phyloP scores from a whole-genome alignment of 2,329 filamentous ascomycete genomes.

The Sarocladium oryzae region DNA sequence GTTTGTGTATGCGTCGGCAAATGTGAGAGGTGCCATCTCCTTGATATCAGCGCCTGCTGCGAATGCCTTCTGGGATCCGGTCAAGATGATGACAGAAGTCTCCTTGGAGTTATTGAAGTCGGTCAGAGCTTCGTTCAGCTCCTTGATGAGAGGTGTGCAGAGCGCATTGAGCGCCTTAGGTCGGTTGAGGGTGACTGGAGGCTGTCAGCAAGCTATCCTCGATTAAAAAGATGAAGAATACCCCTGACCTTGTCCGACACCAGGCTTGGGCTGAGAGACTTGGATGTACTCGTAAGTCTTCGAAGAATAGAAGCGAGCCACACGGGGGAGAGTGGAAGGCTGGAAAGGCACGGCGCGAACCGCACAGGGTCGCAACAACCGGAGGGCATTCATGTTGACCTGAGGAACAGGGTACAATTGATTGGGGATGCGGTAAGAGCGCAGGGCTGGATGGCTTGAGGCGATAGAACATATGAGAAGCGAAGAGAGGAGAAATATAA shows the following conservation, averaged over 20 bases:
- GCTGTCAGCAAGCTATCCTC: conserved; percentile 10
- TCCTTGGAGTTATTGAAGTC: conserved; percentile 63
- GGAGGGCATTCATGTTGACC: conserved; percentile 44
- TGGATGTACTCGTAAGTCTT: conserved; percentile 72
- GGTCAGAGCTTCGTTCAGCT: conserved; percentile 74
- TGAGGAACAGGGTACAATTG: neutral
- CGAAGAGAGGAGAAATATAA: no score
- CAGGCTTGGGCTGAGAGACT: conserved; percentile 75
- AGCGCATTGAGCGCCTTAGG: conserved; percentile 95
- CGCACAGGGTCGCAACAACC: conserved; percentile 54
- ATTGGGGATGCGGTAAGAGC: no score
- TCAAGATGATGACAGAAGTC: conserved; percentile 74
- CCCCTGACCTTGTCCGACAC: conserved; percentile 74
- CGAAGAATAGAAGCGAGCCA: conserved; percentile 47
- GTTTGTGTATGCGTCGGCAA: conserved; percentile 76
- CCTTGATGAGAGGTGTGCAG: conserved; percentile 80
- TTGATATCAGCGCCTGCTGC: conserved; percentile 98
- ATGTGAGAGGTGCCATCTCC: conserved; percentile 92
- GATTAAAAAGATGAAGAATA: neutral
- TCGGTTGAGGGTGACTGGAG: conserved; percentile 79
- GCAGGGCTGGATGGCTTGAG: no score
- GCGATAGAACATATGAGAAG: no score
- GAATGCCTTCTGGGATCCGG: conserved; percentile 84
- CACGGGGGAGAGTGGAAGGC: conserved; percentile 48
- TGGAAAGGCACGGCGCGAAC: conserved; percentile 38